These are phyloP conservation scores for Podaxis pistillaris DNA, from an alignment of 768 basidiomycete genomes.

Conservation along the genomic window DNA sequence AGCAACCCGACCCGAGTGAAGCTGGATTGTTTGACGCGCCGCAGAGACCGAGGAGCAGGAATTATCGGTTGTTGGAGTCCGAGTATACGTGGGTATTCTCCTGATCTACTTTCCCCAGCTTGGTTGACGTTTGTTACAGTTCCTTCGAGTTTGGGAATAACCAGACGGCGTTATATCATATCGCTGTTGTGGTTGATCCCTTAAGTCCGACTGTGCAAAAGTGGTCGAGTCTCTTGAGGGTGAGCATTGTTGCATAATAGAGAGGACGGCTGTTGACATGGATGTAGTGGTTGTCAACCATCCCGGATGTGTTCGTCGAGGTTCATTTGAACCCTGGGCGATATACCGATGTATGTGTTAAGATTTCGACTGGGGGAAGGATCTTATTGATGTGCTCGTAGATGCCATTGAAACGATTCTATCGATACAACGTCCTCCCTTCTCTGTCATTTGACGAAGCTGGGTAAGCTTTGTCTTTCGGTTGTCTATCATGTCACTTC, in stretches of 20 bases:
- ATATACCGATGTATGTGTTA: constrained; percentile 59
- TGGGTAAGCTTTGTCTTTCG: constrained; percentile 54
- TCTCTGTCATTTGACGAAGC: constrained; percentile 59
- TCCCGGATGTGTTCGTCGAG: constrained; percentile 66
- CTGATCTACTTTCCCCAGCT: constrained; percentile 5
- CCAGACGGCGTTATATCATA: constrained; percentile 61
- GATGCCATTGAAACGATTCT: constrained; percentile 92
- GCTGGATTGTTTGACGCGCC: constrained; percentile 69
- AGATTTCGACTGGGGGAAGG: neutral
- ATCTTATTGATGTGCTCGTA: constrained; percentile 27
- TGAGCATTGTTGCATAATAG: constrained; percentile 27
- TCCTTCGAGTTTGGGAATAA: constrained; percentile 70
- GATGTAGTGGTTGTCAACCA: constrained; percentile 59
- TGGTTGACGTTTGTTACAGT: constrained; percentile 33
- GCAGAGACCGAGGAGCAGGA: constrained; percentile 53
- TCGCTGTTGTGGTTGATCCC: constrained; percentile 81
- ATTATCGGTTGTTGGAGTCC: constrained; percentile 59
- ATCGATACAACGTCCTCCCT: constrained; percentile 70
- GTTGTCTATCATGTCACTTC: neutral
- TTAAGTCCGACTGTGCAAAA: constrained; percentile 82
- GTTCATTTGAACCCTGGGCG: constrained; percentile 77
- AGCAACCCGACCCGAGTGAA: constrained; percentile 71
- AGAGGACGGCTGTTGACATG: neutral
- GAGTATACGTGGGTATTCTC: constrained; percentile 61
- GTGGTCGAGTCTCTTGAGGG: constrained; percentile 80